Evolutionary conservation across 805 yeast species (phyloP), one percentile per base, ranked within the genome.

Genomic region (Cyberlindnera subsufficiens): DNA sequence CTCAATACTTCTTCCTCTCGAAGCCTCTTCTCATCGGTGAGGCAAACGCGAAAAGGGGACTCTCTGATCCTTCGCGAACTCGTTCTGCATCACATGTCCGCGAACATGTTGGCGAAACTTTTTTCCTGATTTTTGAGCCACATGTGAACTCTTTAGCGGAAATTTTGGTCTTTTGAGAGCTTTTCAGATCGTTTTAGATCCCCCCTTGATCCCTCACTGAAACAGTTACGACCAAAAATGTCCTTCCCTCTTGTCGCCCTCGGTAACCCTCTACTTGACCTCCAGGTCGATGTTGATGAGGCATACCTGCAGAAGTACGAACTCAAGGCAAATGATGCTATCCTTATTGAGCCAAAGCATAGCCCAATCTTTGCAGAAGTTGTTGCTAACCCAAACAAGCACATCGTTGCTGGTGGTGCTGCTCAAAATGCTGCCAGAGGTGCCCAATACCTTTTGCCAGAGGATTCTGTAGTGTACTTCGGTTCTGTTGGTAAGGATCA

Each of bases 391-490:
- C 70, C 74, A 31, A 77, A 74, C 46, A 80, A 87, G 49, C 77
- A 79, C 57, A 67, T 80, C 48, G 78, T 91, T 54, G 99, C 99
- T 49, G 99, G 99, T 56, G 99, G 99, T 65, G 99, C 99, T 58
- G 99, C 97, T 47, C 99, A 93, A 72, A 93, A 93, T 74, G 80
- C 98, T 51, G 97, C 98, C 45, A 82, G 99, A 70, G 99, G 96
- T 61, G 98, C 98, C 39, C 97, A 91, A 63, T 91, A 87, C 69
- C 67, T 88, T 43, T 75, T 93, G 40, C 96, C 97, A 46, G 66
- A 71, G 37, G 66, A 79, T 55, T 80, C 91, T 29, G 98, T 93
- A 44, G 84, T 83, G 42, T 93, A 93, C 74, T 87, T 91, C 62
- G 99, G 99, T 42, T 83, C 96, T 39, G 98, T 91, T 49, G 99